Evolutionary conservation across 2,329 filamentous ascomycete genomes (phyloP), one percentile per base, ranked within the genome.

Genomic region (Teratosphaeriaceae sp.): DNA sequence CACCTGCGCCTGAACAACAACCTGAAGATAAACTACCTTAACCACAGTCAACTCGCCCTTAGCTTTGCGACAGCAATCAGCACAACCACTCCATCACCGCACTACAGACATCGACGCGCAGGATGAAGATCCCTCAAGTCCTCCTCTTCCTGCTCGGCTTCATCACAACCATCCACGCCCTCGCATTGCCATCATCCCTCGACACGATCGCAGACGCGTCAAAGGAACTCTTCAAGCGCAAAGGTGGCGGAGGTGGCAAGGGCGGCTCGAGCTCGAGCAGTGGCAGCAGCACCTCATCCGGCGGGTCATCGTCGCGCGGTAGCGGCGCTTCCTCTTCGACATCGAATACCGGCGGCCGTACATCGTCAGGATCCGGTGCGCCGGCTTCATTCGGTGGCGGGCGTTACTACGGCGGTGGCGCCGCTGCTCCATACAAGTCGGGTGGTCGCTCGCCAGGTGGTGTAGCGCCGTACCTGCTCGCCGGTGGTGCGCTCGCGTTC

Each of bases 381-480:
- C 19, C 35, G 18, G 22, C 52, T 34, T 12, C 35, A 15, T 86
- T 74, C 55, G 82, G 78, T 34, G 78, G 79, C 27, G 80, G 82
- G 6, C 55, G 59, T 40, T 85, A 74, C 62, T 88, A 88, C 57
- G 75, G 76, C 27, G 83, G 83, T 38, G 85, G 85, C 38, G 74
- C 79, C 0, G 47, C 67, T 2, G 58, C 60, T 0, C 83, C 85
- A 2, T 90, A 85, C 64, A 82, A 82, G 5, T n/a, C 29, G 0
- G 49, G 56, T 19, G 30, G 37, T 15, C 46, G 44, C 11, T 71
- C 71, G 1, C 73, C 70, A 1, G 62, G 70, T 3, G 72, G 74
- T 3, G 72, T 84, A 27, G 61, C 78, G 21, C 65, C 68, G 0
- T 71, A 78, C 13, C 62, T 79, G 37, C 61, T 79, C 18, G 64